Conservation (phyloP, 2,329 filamentous ascomycete species). For the Moelleriella libera region DNA sequence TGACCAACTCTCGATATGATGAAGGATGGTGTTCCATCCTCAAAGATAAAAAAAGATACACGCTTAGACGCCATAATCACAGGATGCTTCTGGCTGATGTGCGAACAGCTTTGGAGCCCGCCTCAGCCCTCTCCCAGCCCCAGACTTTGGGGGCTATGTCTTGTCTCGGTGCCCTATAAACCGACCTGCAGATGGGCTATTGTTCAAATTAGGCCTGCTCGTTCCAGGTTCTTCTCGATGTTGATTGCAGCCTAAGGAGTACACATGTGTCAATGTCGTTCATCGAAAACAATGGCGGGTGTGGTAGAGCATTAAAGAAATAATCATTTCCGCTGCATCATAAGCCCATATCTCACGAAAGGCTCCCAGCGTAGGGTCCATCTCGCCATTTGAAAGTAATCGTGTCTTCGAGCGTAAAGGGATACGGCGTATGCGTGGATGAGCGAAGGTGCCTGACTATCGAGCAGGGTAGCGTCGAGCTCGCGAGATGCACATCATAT, state of each 20-base stretch:
- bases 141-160: too few species aligned
- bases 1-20: slow-evolving; percentile 21
- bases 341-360: too few species aligned
- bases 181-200: background rate
- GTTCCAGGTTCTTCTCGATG: slow-evolving; percentile 13
- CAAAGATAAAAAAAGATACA: slow-evolving; percentile 26
- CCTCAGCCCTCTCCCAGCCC: too few species aligned
- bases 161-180: background rate
- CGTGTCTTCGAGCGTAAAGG: too few species aligned
- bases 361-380: too few species aligned
- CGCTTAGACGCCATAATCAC: background rate
- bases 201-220: slow-evolving; percentile 14
- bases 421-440: background rate
- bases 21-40: slow-evolving; percentile 28
- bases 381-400: too few species aligned
- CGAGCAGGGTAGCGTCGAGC: background rate
- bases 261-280: slow-evolving; percentile 13
- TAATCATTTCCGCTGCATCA: background rate
- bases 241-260: slow-evolving; percentile 13
- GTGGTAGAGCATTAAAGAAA: background rate
- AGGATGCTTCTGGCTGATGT: background rate
- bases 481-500: background rate
- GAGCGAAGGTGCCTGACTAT: background rate
- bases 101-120: background rate
- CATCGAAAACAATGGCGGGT: background rate